Evolutionary conservation across 2,329 filamentous ascomycete genomes (phyloP).

Genomic region (Nemania sp.): DNA sequence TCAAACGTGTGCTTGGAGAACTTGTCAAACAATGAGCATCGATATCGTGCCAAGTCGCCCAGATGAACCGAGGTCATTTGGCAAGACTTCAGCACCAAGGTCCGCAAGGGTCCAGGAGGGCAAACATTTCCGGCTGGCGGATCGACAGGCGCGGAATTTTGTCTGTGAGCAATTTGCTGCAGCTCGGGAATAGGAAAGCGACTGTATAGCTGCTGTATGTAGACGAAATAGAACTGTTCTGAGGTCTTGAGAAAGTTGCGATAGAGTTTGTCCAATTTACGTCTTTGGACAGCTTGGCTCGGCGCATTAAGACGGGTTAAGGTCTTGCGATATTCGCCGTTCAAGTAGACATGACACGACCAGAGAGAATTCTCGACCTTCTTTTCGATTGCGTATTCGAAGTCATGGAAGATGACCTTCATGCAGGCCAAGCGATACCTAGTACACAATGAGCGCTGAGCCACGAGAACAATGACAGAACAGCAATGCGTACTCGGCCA

Average conservation of each 20-base stretch:
- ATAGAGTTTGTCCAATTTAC: constrained; percentile 82
- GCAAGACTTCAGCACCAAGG: constrained; percentile 71
- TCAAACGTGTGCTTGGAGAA: constrained; percentile 70
- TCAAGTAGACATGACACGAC: constrained; percentile 77
- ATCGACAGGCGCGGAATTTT: constrained; percentile 49
- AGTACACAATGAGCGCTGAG: constrained; percentile 25
- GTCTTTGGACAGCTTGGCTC: constrained; percentile 62
- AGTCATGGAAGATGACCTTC: constrained; percentile 71
- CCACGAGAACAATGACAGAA: neutral
- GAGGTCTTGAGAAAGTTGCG: constrained; percentile 83
- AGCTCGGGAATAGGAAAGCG: constrained; percentile 59
- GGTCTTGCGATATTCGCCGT: constrained; percentile 74
- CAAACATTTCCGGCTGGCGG: constrained; percentile 50
- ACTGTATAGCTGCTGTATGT: constrained; percentile 74
- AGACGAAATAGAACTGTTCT: constrained; percentile 85
- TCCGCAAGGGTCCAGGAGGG: constrained; percentile 50
- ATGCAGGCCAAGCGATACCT: constrained; percentile 75
- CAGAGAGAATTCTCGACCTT: constrained; percentile 75
- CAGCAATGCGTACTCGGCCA: constrained; percentile 38
- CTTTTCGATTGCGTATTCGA: constrained; percentile 64
- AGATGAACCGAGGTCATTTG: constrained; percentile 83
- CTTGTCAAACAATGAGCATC: constrained; percentile 72
- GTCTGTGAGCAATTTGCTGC: constrained; percentile 47
- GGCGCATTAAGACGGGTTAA: constrained; percentile 59
- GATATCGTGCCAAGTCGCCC: constrained; percentile 88